phyloP scores from a whole-genome alignment of 306 rosid genomes.

The Begonia peltatifolia region DNA sequence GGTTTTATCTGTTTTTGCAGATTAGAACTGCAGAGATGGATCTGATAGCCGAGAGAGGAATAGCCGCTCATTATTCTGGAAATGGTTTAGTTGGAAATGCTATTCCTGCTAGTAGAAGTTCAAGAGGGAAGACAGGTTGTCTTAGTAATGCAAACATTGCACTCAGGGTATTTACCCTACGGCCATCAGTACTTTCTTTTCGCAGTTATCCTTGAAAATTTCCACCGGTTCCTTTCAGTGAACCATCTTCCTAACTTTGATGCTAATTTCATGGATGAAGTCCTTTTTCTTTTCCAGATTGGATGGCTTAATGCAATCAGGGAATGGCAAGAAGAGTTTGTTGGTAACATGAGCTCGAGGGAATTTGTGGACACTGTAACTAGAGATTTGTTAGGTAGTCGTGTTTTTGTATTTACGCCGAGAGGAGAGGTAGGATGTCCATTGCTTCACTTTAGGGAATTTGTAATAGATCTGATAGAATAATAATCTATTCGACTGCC shows the following conservation, averaged over 20 bases:
- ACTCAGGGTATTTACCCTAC: slow-evolving; percentile 59
- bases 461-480: not conserved
- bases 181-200: slow-evolving; percentile 11
- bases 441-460: slow-evolving; percentile 3
- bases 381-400: slow-evolving; percentile 88
- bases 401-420: slow-evolving; percentile 97
- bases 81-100: slow-evolving; percentile 62
- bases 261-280: slow-evolving; percentile 24
- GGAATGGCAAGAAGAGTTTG: slow-evolving; percentile 99
- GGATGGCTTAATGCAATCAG: slow-evolving; percentile 99
- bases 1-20: slow-evolving; percentile 30
- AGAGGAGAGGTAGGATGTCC: slow-evolving; percentile 76
- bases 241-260: slow-evolving; percentile 10
- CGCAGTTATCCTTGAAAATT: slow-evolving; percentile 15
- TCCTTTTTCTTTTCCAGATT: slow-evolving; percentile 49
- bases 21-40: slow-evolving; percentile 96
- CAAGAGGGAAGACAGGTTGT: slow-evolving; percentile 73
- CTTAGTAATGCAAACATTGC: slow-evolving; percentile 95
- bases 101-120: slow-evolving; percentile 47
- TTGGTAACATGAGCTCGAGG: slow-evolving; percentile 99
- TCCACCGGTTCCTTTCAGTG: slow-evolving; percentile 6
- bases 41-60: slow-evolving; percentile 96
- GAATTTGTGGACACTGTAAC: slow-evolving; percentile 94
- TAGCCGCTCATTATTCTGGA: slow-evolving; percentile 96
- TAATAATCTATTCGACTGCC: slow-evolving; percentile 4